phyloP scores from a whole-genome alignment of 345 rosid species.

The Angophora floribunda region DNA sequence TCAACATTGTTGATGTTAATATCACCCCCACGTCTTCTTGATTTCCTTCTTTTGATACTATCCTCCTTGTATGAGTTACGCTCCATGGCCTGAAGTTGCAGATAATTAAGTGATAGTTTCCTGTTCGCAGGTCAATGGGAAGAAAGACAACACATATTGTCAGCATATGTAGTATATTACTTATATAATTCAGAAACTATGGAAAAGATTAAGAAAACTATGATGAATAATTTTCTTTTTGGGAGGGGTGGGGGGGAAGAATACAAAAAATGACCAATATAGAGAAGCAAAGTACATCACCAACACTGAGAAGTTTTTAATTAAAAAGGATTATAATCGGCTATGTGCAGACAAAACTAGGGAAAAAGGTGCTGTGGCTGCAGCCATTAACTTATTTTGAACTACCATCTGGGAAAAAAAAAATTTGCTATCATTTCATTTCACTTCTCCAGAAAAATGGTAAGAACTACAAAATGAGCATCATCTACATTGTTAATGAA shows the following conservation, averaged over 20 bases:
- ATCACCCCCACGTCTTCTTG: constrained; percentile 41
- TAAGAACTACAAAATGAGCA: not conserved
- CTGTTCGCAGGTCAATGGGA: constrained; percentile 28
- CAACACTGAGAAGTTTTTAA: not conserved
- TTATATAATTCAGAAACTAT: not conserved
- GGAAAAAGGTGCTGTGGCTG: not conserved
- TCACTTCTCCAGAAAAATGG: not conserved
- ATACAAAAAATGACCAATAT: not conserved
- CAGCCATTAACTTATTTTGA: not conserved
- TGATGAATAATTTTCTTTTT: not conserved
- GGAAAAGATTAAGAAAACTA: not conserved
- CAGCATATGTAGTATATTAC: not conserved
- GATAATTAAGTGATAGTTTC: constrained; percentile 75
- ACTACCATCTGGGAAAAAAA: not conserved
- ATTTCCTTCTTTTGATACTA: constrained; percentile 54
- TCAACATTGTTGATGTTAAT: constrained; percentile 10
- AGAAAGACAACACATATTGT: not conserved
- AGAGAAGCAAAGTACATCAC: not conserved
- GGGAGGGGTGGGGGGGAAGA: not conserved
- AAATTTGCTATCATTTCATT: not conserved
- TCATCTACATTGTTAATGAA: not conserved
- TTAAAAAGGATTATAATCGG: not conserved
- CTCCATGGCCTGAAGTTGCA: constrained; percentile 58
- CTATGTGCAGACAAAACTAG: not conserved
- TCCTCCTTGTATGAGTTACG: constrained; percentile 44